A percentile compares a stretch with the other conserved stretches of the same genome.
These are phyloP conservation scores for Ulvella scutata DNA, from an alignment of 139 green algal species.

Conservation along the genomic window DNA sequence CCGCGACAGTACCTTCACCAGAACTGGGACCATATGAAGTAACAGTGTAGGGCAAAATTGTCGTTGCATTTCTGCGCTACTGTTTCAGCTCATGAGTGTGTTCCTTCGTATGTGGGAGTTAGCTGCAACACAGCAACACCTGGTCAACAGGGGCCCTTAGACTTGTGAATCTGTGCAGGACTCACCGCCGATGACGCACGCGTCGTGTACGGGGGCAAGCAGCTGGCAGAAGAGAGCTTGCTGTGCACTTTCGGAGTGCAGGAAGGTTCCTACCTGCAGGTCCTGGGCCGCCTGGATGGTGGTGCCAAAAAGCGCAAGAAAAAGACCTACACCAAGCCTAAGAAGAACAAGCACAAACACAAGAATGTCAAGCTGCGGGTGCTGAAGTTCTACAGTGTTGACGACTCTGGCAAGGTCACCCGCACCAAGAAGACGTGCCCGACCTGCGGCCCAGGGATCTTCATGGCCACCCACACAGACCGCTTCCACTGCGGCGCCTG, in stretches of 20 bases:
- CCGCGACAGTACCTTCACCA: too few relatives aligned
- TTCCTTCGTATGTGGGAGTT: too few relatives aligned
- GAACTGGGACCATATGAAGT: too few relatives aligned
- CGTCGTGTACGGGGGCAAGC: constrained; percentile 62
- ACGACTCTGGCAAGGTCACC: constrained; percentile 92
- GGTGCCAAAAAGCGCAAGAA: constrained; percentile 99
- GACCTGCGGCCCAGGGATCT: constrained; percentile 84
- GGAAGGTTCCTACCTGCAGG: constrained; percentile 66
- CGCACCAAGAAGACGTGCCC: constrained; percentile 93
- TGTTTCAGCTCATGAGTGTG: too few relatives aligned
- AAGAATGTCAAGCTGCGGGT: constrained; percentile 92
- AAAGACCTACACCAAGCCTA: constrained; percentile 99
- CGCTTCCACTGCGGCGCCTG: constrained; percentile 95
- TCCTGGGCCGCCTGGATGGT: constrained; percentile 64
- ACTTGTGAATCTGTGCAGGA: constrained; percentile 38
- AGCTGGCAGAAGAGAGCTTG: constrained; percentile 49
- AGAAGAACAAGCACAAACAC: constrained; percentile 99
- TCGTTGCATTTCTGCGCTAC: too few relatives aligned
- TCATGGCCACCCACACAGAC: constrained; percentile 98
- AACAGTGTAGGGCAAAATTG: too few relatives aligned
- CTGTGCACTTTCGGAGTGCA: constrained; percentile 56
- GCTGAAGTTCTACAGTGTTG: constrained; percentile 75
- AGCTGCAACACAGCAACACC: too few relatives aligned
- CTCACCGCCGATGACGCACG: constrained; percentile 50
- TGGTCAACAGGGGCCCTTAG: too few relatives aligned